These are phyloP conservation scores for Selaginella tamariscina DNA, from an alignment of 75 land plant genomes.

Conservation along the genomic window DNA sequence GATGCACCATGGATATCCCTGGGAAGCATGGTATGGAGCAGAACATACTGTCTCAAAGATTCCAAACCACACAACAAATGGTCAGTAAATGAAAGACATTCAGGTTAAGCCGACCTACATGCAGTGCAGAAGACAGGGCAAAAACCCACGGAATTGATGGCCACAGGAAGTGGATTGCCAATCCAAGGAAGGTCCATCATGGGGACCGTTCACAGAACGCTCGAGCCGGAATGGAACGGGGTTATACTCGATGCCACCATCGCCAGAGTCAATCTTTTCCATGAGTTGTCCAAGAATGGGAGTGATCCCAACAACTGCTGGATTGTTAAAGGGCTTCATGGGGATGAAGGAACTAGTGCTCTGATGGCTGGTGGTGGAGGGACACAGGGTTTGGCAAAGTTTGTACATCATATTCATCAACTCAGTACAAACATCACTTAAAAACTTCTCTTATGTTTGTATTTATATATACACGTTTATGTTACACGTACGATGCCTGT, in stretches of 20 bases:
- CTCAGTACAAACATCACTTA: neutral
- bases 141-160: slow-evolving; percentile 4
- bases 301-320: neutral
- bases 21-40: slow-evolving; percentile 9
- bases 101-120: slow-evolving; percentile 5
- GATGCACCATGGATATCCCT: slow-evolving; percentile 4
- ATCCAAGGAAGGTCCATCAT: slow-evolving; percentile 7
- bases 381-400: slow-evolving; percentile 1
- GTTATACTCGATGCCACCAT: neutral
- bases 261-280: slow-evolving; percentile 5
- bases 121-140: neutral
- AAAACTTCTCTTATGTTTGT: neutral
- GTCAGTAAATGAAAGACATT: slow-evolving; percentile 1
- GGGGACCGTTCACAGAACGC: neutral
- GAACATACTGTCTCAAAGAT: neutral
- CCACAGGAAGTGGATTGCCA: slow-evolving; percentile 15
- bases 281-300: neutral
- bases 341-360: neutral
- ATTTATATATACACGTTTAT: neutral
- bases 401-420: neutral
- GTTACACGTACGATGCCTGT: no score
- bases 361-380: slow-evolving; percentile 15
- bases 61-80: neutral
- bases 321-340: neutral
- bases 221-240: slow-evolving; percentile 13